phyloP scores from a whole-genome alignment of 345 rosid species.

The Populus euphratica region DNA sequence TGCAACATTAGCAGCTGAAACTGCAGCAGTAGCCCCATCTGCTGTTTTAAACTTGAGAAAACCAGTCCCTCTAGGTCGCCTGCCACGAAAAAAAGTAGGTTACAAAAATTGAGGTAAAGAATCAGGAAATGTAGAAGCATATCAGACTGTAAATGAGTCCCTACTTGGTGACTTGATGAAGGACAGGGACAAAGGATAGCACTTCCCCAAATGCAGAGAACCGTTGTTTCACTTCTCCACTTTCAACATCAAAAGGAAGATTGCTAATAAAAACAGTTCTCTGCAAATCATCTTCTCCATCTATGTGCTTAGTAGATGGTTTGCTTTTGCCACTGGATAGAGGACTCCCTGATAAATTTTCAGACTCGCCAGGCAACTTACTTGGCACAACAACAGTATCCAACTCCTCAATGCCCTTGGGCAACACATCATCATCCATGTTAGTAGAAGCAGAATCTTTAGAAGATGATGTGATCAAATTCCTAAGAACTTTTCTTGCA shows the following conservation, averaged over 20 bases:
- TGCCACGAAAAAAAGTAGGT: constrained; percentile 36
- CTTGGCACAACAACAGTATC: constrained; percentile 21
- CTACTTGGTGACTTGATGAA: constrained; percentile 85
- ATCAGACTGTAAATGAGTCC: constrained; percentile 7
- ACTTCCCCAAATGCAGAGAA: constrained; percentile 75
- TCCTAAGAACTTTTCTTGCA: constrained; percentile 68
- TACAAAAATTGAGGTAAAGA: neutral
- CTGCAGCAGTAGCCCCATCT: constrained; percentile 71
- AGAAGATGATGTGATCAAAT: constrained; percentile 46
- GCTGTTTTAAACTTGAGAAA: constrained; percentile 74
- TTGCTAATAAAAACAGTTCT: constrained; percentile 75
- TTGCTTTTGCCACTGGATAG: constrained; percentile 39
- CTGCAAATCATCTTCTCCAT: constrained; percentile 56
- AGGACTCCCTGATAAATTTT: constrained; percentile 23
- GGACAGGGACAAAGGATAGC: constrained; percentile 68
- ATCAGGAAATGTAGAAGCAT: constrained; percentile 1
- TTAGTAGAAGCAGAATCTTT: constrained; percentile 36
- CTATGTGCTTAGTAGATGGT: constrained; percentile 29
- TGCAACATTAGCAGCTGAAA: constrained; percentile 57
- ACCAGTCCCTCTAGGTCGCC: constrained; percentile 87
- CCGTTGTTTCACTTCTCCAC: constrained; percentile 68
- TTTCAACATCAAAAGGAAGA: constrained; percentile 72
- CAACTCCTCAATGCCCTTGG: constrained; percentile 24
- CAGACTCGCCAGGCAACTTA: constrained; percentile 32
- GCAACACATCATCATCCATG: constrained; percentile 29